Conservation (phyloP, 371 early-diverging fungal species). For the Globomyces sp. region DNA sequence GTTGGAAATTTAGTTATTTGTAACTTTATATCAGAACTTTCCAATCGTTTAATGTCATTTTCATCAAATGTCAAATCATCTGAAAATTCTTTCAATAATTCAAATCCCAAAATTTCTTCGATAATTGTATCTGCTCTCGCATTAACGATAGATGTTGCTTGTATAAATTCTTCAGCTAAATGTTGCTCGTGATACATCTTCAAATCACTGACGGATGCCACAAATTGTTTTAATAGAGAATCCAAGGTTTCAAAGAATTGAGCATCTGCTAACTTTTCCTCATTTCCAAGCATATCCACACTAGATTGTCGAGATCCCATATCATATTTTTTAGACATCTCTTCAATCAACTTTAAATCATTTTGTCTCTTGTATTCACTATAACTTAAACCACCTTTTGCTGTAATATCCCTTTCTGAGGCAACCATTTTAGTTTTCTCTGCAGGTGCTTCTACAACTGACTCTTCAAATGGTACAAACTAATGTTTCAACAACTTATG, state of each 20-base stretch:
- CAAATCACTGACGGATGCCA: conserved; percentile 36
- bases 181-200: conserved; percentile 30
- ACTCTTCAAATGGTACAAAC: conserved; percentile 27
- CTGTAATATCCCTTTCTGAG: conserved; percentile 17
- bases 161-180: conserved; percentile 34
- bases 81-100: conserved; percentile 38
- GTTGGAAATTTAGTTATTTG: conserved; percentile 23
- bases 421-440: background rate
- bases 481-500: conserved; percentile 8
- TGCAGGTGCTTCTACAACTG: background rate
- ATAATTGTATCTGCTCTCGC: conserved; percentile 38
- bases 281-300: background rate
- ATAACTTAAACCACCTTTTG: conserved; percentile 30
- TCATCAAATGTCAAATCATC: conserved; percentile 31
- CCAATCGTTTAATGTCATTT: conserved; percentile 30
- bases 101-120: conserved; percentile 38
- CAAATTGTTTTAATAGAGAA: conserved; percentile 33
- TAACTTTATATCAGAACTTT: conserved; percentile 22
- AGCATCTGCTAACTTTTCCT: conserved; percentile 22
- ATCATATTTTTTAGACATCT: conserved; percentile 37
- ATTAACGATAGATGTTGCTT: conserved; percentile 28
- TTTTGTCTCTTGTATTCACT: conserved; percentile 47
- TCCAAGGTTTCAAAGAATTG: conserved; percentile 40
- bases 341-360: conserved; percentile 39
- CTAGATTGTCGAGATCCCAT: conserved; percentile 1